Evolutionary conservation across 768 basidiomycete genomes (phyloP), one percentile per base, ranked within the genome.

Genomic region (Wakefieldia striispora): DNA sequence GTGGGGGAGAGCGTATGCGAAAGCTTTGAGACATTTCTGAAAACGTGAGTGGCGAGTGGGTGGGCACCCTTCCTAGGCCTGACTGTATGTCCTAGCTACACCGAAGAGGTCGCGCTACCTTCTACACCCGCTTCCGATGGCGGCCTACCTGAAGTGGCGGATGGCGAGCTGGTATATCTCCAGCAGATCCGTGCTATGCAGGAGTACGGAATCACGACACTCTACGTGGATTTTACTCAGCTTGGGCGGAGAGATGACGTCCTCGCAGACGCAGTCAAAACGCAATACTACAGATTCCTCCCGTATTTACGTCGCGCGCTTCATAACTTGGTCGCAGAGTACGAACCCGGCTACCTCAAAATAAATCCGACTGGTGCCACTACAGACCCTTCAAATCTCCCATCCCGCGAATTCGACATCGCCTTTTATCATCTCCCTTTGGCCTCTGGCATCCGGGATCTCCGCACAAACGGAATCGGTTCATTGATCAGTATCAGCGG

Each of bases 151-250:
- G 78, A 81, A 17, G 69, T 72, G 4, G 65, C 65, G 3, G 79
- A 88, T 37, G 81, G 81, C 53, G 82, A 88, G 66, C 73, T 84
- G 43, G 77, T 89, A 50, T 97, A 98, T 66, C 75, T 97, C 61
- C 87, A 94, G 50, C 95, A 97, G 71, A 89, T 99, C 62, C 87
- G 90, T 67, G 88, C 84, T 35, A 93, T 99, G 92, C 86, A 89
- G 54, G 91, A 95, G 66, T 94, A 90, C 66, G 88, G 94, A 64
- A 77, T 97, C 45, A 91, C 92, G 9, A 98, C 95, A 0, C 86
- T 99, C 64, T 99, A 97, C 64, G 87, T 99, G 69, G 95, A 98
- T 73, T 98, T 88, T 52, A 81, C 83, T 10, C 94, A 99, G 66
- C 78, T 98, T 31, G 79, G 97, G 23, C 83, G 88, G 64, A 80